Evolutionary conservation across 306 rosid genomes (phyloP).

Genomic region (Citrullus mucosospermus): DNA sequence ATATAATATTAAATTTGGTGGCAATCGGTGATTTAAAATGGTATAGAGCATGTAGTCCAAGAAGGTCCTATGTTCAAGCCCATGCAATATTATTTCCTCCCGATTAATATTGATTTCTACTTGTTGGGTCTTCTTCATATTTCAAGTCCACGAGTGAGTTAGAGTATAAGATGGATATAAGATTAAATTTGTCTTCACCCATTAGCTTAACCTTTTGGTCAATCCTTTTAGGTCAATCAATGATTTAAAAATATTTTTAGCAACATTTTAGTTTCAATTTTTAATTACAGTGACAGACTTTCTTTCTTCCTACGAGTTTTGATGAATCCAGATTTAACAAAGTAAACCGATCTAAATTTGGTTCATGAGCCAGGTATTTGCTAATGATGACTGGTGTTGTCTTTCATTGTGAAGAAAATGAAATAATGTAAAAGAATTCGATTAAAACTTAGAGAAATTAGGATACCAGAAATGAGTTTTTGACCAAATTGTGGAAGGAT

Average conservation of each 20-base stretch:
- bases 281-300: not conserved
- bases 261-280: not conserved
- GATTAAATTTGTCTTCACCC: no score
- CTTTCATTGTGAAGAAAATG: not conserved
- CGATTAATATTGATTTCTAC: no score
- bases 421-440: not conserved
- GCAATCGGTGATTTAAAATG: no score
- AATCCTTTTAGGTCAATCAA: no score
- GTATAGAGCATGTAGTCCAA: no score
- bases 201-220: no score
- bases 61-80: no score
- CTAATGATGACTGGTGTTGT: not conserved
- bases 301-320: not conserved
- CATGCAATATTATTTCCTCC: no score
- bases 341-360: not conserved
- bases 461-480: constrained; percentile 85
- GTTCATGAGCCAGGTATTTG: not conserved
- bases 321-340: not conserved
- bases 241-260: not conserved
- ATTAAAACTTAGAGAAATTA: not conserved
- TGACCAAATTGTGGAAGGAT: constrained; percentile 70
- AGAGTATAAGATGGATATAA: no score
- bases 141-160: no score
- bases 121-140: no score
- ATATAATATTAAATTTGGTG: no score